A percentile compares a stretch with the other conserved stretches of the same genome.
Conservation (phyloP, 2,329 filamentous ascomycete species). For the Chaetomium sp. region DNA sequence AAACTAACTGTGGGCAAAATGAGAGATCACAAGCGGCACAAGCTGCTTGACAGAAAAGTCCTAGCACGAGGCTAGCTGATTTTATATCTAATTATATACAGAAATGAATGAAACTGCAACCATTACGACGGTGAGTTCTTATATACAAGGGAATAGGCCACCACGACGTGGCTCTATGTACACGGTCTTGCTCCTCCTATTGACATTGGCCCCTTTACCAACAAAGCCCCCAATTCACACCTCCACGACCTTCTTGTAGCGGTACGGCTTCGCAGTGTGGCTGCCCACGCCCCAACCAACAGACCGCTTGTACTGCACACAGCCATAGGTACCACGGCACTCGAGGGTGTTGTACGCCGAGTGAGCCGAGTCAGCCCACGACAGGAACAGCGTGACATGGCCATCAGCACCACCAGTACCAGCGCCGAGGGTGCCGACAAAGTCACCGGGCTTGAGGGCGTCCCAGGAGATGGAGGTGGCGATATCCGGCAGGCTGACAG, state of each 20-base stretch:
- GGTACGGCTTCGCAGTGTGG: slow-evolving; percentile 14
- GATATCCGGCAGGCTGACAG: slow-evolving; percentile 10
- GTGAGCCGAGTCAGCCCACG: slow-evolving; percentile 7
- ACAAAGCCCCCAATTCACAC: too few species aligned
- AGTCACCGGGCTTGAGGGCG: slow-evolving; percentile 13
- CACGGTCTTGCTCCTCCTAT: too few species aligned
- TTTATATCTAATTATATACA: too few species aligned
- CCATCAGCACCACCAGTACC: slow-evolving; percentile 13
- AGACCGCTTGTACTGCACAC: slow-evolving; percentile 8
- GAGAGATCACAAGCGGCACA: too few species aligned
- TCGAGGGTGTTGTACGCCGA: slow-evolving; percentile 11
- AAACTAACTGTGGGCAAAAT: too few species aligned
- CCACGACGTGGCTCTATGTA: too few species aligned
- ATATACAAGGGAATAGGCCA: too few species aligned
- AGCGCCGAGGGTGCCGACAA: slow-evolving; percentile 13
- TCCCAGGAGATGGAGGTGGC: slow-evolving; percentile 7
- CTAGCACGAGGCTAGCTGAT: too few species aligned
- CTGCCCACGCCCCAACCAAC: slow-evolving; percentile 6
- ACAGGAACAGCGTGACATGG: slow-evolving; percentile 11
- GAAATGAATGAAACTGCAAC: too few species aligned
- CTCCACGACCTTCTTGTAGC: slow-evolving; percentile 6
- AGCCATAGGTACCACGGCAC: slow-evolving; percentile 11
- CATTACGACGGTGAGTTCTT: too few species aligned
- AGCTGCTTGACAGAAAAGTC: too few species aligned
- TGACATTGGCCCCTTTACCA: too few species aligned